These are phyloP conservation scores for Lagenidium giganteum DNA, from an alignment of 352 stramenopile species.

Conservation along the genomic window DNA sequence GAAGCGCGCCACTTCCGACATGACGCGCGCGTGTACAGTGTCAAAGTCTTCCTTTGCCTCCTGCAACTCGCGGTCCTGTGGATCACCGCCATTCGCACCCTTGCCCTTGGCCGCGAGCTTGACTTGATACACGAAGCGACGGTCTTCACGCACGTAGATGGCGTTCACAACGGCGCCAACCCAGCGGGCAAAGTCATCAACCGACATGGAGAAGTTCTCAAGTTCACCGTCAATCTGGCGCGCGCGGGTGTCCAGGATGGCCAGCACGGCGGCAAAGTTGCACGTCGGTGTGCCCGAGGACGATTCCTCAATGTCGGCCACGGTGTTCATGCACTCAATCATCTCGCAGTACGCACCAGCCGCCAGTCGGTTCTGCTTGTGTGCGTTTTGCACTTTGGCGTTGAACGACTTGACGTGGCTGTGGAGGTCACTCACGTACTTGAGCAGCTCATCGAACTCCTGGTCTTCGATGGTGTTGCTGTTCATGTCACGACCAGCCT, in stretches of 20 bases:
- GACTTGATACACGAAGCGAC: slow-evolving; percentile 56
- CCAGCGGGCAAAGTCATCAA: slow-evolving; percentile 60
- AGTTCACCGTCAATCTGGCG: slow-evolving; percentile 60
- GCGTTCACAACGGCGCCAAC: slow-evolving; percentile 50
- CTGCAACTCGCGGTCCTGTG: slow-evolving; percentile 33
- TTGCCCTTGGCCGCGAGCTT: slow-evolving; percentile 38
- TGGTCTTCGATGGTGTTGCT: slow-evolving; percentile 39
- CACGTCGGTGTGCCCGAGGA: slow-evolving; percentile 44
- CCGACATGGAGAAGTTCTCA: slow-evolving; percentile 30
- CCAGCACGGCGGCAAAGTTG: slow-evolving; percentile 44
- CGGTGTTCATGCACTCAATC: slow-evolving; percentile 54
- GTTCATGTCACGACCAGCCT: slow-evolving; percentile 25
- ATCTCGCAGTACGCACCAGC: slow-evolving; percentile 64
- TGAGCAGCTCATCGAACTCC: slow-evolving; percentile 43
- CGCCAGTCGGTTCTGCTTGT: slow-evolving; percentile 51
- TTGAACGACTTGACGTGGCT: slow-evolving; percentile 45
- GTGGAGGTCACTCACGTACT: slow-evolving; percentile 46
- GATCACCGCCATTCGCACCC: too few relatives aligned
- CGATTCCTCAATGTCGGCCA: slow-evolving; percentile 49
- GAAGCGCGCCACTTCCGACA: slow-evolving; percentile 57
- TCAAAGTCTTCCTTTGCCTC: slow-evolving; percentile 58
- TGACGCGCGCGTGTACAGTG: slow-evolving; percentile 56
- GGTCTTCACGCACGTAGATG: slow-evolving; percentile 57
- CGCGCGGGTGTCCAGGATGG: slow-evolving; percentile 54
- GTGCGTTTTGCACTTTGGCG: slow-evolving; percentile 37